These are phyloP conservation scores for Geranium incanum DNA, from an alignment of 441 rosid species.

Conservation along the genomic window DNA sequence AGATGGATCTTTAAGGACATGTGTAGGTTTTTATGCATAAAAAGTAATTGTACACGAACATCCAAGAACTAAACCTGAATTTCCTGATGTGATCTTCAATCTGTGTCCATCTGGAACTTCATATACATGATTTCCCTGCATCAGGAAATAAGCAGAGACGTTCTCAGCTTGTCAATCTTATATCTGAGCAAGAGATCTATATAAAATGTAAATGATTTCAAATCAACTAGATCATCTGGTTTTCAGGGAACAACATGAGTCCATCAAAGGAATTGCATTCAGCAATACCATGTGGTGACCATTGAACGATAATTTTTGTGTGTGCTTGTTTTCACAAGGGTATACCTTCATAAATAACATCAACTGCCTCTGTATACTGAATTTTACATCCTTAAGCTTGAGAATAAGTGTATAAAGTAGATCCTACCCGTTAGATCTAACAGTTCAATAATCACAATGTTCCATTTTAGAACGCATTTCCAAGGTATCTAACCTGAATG, in stretches of 20 bases:
- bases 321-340: not conserved
- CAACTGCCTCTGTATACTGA: not conserved
- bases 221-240: not conserved
- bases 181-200: not conserved
- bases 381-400: not conserved
- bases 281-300: not conserved
- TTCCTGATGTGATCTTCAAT: slow-evolving; percentile 55
- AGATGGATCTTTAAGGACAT: not conserved
- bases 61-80: slow-evolving; percentile 37
- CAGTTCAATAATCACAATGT: not conserved
- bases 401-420: not conserved
- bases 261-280: not conserved
- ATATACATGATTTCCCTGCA: slow-evolving; percentile 69
- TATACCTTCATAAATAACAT: not conserved
- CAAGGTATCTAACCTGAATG: slow-evolving; percentile 45
- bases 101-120: slow-evolving; percentile 80
- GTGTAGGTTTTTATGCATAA: not conserved
- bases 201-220: not conserved
- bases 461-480: not conserved
- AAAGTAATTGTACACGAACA: not conserved
- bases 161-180: not conserved
- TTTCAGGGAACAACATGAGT: not conserved
- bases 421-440: not conserved
- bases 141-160: slow-evolving; percentile 1
- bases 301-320: not conserved